A percentile compares a stretch with the other conserved stretches of the same genome.
These are phyloP conservation scores for Vitis amurensis DNA, from an alignment of 164 flowering plant species.

Conservation along the genomic window DNA sequence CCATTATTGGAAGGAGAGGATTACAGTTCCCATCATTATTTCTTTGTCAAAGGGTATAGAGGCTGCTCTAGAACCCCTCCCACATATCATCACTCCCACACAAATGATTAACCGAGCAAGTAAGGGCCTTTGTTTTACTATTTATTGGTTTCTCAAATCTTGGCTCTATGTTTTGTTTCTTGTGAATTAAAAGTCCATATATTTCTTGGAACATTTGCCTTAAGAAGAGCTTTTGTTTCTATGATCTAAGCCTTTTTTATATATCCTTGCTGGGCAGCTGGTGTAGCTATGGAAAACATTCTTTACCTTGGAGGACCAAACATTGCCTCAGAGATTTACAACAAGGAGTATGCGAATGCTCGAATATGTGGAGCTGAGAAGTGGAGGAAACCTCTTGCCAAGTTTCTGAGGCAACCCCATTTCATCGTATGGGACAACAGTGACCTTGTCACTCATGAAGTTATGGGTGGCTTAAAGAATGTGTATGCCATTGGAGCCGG, in stretches of 20 bases:
- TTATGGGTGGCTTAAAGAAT: conserved; percentile 79
- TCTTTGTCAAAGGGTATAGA: conserved; percentile 87
- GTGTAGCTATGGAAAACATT: conserved; percentile 69
- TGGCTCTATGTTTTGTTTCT: too few species aligned
- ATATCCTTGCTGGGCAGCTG: conserved; percentile 44
- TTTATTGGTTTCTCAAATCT: neutral
- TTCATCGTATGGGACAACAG: conserved; percentile 89
- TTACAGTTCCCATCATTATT: conserved; percentile 59
- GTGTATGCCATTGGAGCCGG: conserved; percentile 90
- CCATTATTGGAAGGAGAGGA: conserved; percentile 77
- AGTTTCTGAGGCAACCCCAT: conserved; percentile 77
- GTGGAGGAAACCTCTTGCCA: conserved; percentile 80
- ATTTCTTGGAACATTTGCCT: too few species aligned
- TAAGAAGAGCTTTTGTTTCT: too few species aligned
- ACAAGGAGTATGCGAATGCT: conserved; percentile 87
- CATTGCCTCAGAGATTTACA: conserved; percentile 82
- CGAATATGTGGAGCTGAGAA: conserved; percentile 81
- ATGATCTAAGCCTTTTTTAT: too few species aligned
- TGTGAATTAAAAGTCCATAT: too few species aligned
- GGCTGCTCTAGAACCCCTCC: conserved; percentile 63
- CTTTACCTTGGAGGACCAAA: conserved; percentile 90
- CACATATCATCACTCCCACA: conserved; percentile 77
- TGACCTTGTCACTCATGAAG: conserved; percentile 84
- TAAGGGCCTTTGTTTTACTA: conserved; percentile 29
- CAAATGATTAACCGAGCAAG: conserved; percentile 73